Percentiles rank a stretch among this genome's conserved stretches.
These are phyloP conservation scores for Oenanthe javanica DNA, from an alignment of 140 eudicot species.

Conservation along the genomic window DNA sequence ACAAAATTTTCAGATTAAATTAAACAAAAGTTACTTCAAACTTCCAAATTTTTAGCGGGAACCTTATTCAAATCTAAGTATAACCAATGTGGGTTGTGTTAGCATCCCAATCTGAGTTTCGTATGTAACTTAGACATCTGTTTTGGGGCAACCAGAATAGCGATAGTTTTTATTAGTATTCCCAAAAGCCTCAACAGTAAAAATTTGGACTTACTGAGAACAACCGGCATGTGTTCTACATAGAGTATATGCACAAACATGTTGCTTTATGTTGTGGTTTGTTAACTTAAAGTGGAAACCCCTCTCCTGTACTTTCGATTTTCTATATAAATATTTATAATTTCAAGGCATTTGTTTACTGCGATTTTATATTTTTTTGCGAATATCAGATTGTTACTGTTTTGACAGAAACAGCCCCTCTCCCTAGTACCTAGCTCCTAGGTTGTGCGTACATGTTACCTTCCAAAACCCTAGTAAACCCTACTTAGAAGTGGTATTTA, in stretches of 20 bases:
- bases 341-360: neutral
- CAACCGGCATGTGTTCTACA: neutral
- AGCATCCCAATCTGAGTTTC: neutral
- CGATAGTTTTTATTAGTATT: neutral
- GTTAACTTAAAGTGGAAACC: constrained; percentile 1
- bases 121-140: neutral
- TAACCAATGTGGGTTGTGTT: neutral
- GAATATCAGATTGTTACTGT: neutral
- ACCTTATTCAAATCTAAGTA: neutral
- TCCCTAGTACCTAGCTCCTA: neutral
- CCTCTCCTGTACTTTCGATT: neutral
- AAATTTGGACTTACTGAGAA: neutral
- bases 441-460: neutral
- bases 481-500: neutral
- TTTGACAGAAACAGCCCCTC: neutral
- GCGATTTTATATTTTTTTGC: neutral
- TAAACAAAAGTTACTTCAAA: too few relatives aligned
- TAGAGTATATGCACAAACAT: neutral
- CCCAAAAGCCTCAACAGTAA: too few relatives aligned
- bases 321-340: neutral
- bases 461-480: neutral
- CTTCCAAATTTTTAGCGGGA: neutral
- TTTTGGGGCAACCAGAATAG: neutral
- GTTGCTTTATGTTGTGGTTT: neutral
- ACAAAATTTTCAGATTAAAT: neutral